A percentile compares a stretch with the other conserved stretches of the same genome.
phyloP scores from a whole-genome alignment of 2,329 filamentous ascomycete genomes.

The Saccharata proteae region DNA sequence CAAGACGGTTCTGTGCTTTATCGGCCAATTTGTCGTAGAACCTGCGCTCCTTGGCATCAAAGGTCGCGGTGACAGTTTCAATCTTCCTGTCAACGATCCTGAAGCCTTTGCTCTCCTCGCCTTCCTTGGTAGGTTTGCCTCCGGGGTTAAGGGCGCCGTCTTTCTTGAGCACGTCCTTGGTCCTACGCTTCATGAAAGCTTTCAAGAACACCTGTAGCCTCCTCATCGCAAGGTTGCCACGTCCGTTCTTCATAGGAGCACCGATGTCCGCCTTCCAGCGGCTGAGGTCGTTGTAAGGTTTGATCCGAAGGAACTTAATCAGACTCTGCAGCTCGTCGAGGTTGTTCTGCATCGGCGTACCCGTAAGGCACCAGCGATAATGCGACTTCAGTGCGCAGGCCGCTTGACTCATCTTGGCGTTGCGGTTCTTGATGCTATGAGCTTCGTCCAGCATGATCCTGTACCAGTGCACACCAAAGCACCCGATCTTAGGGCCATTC shows the following conservation, averaged over 20 bases:
- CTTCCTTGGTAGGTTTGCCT: slow-evolving; percentile 46
- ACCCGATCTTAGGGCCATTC: slow-evolving; percentile 59
- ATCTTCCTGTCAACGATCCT: slow-evolving; percentile 88
- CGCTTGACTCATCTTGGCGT: slow-evolving; percentile 88
- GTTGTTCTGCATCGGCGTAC: slow-evolving; percentile 97
- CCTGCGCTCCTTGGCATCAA: slow-evolving; percentile 65
- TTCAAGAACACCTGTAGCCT: slow-evolving; percentile 74
- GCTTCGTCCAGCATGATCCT: slow-evolving; percentile 92
- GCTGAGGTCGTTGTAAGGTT: slow-evolving; percentile 74
- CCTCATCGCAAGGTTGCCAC: slow-evolving; percentile 77
- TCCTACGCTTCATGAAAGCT: slow-evolving; percentile 97
- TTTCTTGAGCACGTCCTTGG: slow-evolving; percentile 89
- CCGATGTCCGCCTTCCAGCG: slow-evolving; percentile 91
- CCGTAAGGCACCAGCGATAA: slow-evolving; percentile 92
- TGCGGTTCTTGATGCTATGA: slow-evolving; percentile 96
- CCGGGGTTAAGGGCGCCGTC: slow-evolving; percentile 71
- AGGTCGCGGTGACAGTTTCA: slow-evolving; percentile 63
- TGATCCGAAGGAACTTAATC: slow-evolving; percentile 83
- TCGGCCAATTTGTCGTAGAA: slow-evolving; percentile 80
- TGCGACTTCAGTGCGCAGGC: slow-evolving; percentile 74
- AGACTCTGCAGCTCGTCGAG: slow-evolving; percentile 91
- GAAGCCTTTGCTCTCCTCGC: slow-evolving; percentile 52
- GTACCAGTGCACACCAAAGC: slow-evolving; percentile 91
- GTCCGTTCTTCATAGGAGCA: slow-evolving; percentile 75
- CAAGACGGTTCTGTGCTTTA: slow-evolving; percentile 74